These are phyloP conservation scores for Macadamia tetraphylla DNA, from an alignment of 164 flowering plant species.

Conservation along the genomic window DNA sequence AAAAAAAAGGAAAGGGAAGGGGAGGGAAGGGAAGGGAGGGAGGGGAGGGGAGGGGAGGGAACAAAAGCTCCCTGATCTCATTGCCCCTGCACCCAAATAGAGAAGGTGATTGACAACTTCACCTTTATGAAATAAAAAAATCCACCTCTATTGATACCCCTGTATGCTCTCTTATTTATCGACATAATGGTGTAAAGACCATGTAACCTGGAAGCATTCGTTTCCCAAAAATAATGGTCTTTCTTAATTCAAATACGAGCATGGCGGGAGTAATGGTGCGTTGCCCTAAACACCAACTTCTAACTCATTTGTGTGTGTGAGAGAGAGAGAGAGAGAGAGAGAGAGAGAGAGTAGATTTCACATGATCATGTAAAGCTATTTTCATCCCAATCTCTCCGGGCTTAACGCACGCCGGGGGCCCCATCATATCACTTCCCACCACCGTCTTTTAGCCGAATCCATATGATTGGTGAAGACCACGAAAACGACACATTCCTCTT, in stretches of 20 bases:
- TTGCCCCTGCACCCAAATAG: not conserved
- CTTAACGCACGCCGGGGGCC: slow-evolving; percentile 14
- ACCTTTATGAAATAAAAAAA: too few relatives aligned
- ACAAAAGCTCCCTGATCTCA: not conserved
- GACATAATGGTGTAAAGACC: too few relatives aligned
- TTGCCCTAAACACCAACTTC: too few relatives aligned
- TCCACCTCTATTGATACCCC: too few relatives aligned
- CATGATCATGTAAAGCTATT: not conserved
- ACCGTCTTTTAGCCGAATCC: slow-evolving; percentile 10
- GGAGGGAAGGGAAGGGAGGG: too few relatives aligned
- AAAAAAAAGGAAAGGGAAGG: too few relatives aligned
- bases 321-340: not conserved
- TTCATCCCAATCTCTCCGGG: not conserved
- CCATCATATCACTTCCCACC: slow-evolving; percentile 12
- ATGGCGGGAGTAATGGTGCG: not conserved
- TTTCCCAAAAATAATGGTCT: too few relatives aligned
- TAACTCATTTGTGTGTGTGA: not conserved
- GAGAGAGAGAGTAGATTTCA: not conserved
- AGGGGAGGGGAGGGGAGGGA: too few relatives aligned
- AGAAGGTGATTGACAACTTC: too few relatives aligned
- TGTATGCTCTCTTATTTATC: too few relatives aligned
- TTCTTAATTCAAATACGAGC: not conserved
- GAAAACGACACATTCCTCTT: not conserved
- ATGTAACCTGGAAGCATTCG: too few relatives aligned
- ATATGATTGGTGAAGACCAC: slow-evolving; percentile 14